Evolutionary conservation across 2,329 filamentous ascomycete species (phyloP).

Genomic region (Fusarium xyrophilum): DNA sequence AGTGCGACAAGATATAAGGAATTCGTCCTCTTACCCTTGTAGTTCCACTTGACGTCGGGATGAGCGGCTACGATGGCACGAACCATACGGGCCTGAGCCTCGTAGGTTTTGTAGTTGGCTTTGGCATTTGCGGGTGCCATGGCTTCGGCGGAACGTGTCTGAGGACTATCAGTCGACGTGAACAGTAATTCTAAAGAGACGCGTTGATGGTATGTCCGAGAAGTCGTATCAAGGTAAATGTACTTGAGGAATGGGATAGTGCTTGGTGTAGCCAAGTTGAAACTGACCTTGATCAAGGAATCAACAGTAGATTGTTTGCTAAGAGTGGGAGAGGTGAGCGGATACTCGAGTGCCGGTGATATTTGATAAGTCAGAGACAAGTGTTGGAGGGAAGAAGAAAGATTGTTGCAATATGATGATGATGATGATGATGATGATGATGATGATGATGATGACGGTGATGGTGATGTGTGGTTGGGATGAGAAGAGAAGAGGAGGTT

Average conservation of each 20-base stretch:
- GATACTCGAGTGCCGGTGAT: not conserved
- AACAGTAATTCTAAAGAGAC: not conserved
- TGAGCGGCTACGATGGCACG: slow-evolving; percentile 67
- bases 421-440: not conserved
- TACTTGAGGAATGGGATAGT: not conserved
- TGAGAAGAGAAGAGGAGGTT: not conserved
- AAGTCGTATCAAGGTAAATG: not conserved
- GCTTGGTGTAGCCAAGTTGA: not conserved
- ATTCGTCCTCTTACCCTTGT: slow-evolving; percentile 59
- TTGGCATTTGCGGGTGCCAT: slow-evolving; percentile 55
- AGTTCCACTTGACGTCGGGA: slow-evolving; percentile 63
- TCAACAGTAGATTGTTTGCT: not conserved
- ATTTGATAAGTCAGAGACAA: not conserved
- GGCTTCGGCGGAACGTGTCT: not conserved
- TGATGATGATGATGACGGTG: not conserved
- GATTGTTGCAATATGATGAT: not conserved
- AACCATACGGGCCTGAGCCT: slow-evolving; percentile 65
- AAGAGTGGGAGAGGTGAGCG: not conserved
- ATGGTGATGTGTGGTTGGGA: not conserved
- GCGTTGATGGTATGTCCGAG: not conserved
- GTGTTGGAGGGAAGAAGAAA: not conserved
- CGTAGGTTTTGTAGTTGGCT: slow-evolving; percentile 66
- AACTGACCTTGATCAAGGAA: slow-evolving; percentile 12
- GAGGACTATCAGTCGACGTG: not conserved
- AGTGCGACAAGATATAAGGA: not conserved